Base-by-base conservation (phyloP, 495 filamentous ascomycete species). In the Penicillium herquei region DNA sequence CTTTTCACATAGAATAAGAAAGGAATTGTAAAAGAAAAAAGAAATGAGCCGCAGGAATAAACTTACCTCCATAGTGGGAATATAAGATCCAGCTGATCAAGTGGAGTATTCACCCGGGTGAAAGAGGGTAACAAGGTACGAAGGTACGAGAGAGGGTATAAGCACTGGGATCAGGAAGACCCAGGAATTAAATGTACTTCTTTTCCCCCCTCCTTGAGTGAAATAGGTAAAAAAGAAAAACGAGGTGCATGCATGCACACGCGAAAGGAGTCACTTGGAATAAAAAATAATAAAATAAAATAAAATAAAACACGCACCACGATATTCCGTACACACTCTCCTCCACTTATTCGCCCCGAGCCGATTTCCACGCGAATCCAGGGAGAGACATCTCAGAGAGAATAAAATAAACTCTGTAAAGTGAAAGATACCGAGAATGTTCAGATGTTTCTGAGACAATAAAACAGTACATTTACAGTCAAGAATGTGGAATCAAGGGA, bases 401-500 rank as follows among this genome's bases (percentile, higher is more conserved):
- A 50, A 35, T 18, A 13, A 49, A 16, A n/a, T n/a, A n/a, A n/a
- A n/a, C n/a, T n/a, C n/a, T n/a, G n/a, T n/a, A n/a, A n/a, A n/a
- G n/a, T n/a, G n/a, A n/a, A n/a, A n/a, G n/a, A n/a, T n/a, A n/a
- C n/a, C n/a, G n/a, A n/a, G n/a, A n/a, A n/a, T n/a, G n/a, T n/a
- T n/a, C n/a, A n/a, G n/a, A n/a, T n/a, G n/a, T 26, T 26, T 26
- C 21, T 55, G 52, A 54, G 54, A 48, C 47, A 52, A 33, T 10
- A 37, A 37, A 26, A 26, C 1, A 26, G 4, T 1, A 26, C n/a
- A n/a, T n/a, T n/a, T n/a, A 6, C 33, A 1, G 21, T 43, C 26
- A 58, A 56, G 64, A 67, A 67, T 67, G 64, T 52, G 54, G 58
- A 63, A 54, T 61, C 58, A 68, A 65, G 62, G 62, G 62, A 65